Base-by-base conservation (phyloP, 441 rosid genomes). In the Bruguiera hainesii region DNA sequence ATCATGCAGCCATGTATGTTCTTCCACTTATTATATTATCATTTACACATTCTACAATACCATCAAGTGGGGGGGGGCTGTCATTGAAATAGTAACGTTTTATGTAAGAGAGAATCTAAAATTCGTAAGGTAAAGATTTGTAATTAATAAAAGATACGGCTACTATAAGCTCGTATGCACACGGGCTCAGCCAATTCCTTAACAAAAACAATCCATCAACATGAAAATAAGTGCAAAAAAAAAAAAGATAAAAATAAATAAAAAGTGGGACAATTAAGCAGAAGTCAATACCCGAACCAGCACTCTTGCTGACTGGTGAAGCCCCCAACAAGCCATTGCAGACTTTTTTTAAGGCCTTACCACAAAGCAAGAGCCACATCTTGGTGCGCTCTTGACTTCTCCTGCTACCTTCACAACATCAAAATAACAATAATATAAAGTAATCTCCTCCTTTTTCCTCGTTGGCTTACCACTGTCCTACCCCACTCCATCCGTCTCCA, bases 261-360 rank as follows among this genome's bases (percentile, higher is more conserved):
- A 29, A 71, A 9, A 48, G 49, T 66, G 71, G 51, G 62, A 75
- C 73, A 72, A 39, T 2, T 39, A 39, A 79, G 78, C 78, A 75
- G 81, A 87, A 94, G 99, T 94, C 98, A 94, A 91, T 91, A 78
- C 99, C 96, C 97, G 97, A 94, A 91, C 99, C 97, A 89, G 85
- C 87, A 75, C 73, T 84, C 83, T 81, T 73, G 80, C 86, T 61
- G 16, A 48, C 67, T 58, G 71, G 74, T 65, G 68, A 73, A 78
- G 73, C 50, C 69, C 71, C 56, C 23, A 5, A 33, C 18, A 35
- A 21, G 18, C 30, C 26, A 26, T 13, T 25, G 18, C n/a, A n/a
- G 23, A 37, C 42, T 11, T 39, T 39, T 33, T 39, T 39, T 11
- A 42, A 39, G 64, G 63, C 69, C 78, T 72, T n/a, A 72, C 78